Base-by-base conservation (phyloP, 2,329 filamentous ascomycete genomes). In the Sporothrix euskadiensis region DNA sequence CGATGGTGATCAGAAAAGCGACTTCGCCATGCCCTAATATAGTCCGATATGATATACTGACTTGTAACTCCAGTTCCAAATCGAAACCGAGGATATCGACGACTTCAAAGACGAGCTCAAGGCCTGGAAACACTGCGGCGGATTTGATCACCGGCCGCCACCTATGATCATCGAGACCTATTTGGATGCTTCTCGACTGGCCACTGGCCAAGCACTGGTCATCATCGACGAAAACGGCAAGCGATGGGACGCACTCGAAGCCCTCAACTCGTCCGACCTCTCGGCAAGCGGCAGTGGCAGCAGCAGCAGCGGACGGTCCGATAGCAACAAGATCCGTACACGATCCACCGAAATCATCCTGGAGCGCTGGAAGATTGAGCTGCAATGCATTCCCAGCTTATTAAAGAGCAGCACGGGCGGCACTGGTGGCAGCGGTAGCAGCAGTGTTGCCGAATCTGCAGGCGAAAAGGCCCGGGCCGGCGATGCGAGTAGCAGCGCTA, bases 31-130 rank as follows among this genome's bases (percentile, higher is more conserved):
- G 1, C 47, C n/a, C 26, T 9, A 30, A 9, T 16, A 19, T 26
- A 26, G 26, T 26, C 2, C 26, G 2, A 26, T 26, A 26, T 26
- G 26, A 26, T 26, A 26, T 59, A 35, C 71, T 61, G 30, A 70
- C 56, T 49, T 8, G 32, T 1, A 14, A 14, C 7, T 63, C 63
- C 79, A 98, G 96, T 99, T 98, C 83, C 97, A 97, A 84, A 90
- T 98, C 77, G 92, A 97, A 77, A 91, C 97, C 61, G 92, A 97
- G 78, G 96, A 99, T 78, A 95, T 95, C 76, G 93, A 97, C 79
- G 90, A 92, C 75, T 94, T 97, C 79, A 87, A 88, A 78, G 91
- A 97, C 76, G 92, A 96, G 76, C 87, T 98, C 75, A 87, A 88
- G 78, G 86, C 89, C 73, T 99, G 94, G 94, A 95, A 91, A 81